phyloP scores from a whole-genome alignment of 139 green algal species.

The Dunaliella primolecta region DNA sequence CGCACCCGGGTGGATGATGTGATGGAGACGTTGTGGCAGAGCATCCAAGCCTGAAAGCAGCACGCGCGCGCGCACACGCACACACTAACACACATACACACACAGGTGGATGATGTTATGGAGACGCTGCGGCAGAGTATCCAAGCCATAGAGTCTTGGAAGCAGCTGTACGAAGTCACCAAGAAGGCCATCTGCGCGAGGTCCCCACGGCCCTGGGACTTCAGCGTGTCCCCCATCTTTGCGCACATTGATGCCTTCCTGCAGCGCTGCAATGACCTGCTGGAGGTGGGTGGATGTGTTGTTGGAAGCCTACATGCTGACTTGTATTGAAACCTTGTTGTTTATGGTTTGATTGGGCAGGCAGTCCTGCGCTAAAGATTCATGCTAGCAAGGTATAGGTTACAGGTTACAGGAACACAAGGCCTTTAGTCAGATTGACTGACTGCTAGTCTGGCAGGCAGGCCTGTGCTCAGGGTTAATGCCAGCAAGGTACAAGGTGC shows the following conservation, averaged over 20 bases:
- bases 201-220: slow-evolving; percentile 58
- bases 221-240: slow-evolving; percentile 71
- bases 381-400: too few species aligned
- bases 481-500: too few species aligned
- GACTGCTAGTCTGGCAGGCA: too few species aligned
- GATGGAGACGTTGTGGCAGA: too few species aligned
- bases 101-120: slow-evolving; percentile 36
- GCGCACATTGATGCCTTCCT: slow-evolving; percentile 88
- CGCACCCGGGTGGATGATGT: too few species aligned
- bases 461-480: too few species aligned
- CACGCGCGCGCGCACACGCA: slow-evolving; percentile 7
- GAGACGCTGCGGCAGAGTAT: slow-evolving; percentile 54
- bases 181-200: slow-evolving; percentile 43
- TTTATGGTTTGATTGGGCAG: too few species aligned
- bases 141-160: slow-evolving; percentile 63
- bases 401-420: too few species aligned
- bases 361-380: too few species aligned
- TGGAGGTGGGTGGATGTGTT: slow-evolving; percentile 68
- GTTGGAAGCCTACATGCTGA: not conserved
- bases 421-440: too few species aligned
- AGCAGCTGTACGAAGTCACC: slow-evolving; percentile 64
- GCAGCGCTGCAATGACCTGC: slow-evolving; percentile 84
- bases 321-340: too few species aligned
- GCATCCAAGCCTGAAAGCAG: too few species aligned
- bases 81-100: not conserved